Base-by-base conservation (phyloP, 768 basidiomycete genomes). In the Phylloporus arenicola region DNA sequence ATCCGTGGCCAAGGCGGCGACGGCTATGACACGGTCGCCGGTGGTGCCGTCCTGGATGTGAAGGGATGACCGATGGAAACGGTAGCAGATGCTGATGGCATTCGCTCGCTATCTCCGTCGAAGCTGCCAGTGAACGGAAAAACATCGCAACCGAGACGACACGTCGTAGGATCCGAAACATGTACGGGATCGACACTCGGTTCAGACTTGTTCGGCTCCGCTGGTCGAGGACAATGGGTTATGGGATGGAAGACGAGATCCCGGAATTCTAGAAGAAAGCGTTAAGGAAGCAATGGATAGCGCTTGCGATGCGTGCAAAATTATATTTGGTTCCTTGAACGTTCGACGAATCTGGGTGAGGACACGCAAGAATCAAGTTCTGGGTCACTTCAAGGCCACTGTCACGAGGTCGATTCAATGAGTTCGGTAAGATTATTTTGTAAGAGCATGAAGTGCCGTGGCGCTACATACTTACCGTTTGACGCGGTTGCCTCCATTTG, bases 111-210 rank as follows among this genome's bases (percentile, higher is more conserved):
- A 47, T 42, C 43, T 51, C 43, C 22, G 54, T 41, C 39, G 35
- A 30, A 24, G 29, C 7, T 44, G 17, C 24, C 25, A 16, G 34
- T 9, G 25, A 35, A 31, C 16, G 48, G n/a, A 22, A 44, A 35
- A 3, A 1, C 22, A 19, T 30, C 22, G 2, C 14, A 10, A 22
- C 27, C 16, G 5, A 1, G 14, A 41, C 30, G 22, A n/a, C 27
- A 9, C 19, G 33, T 20, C 29, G 19, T 17, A 13, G 11, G 41
- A 48, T 48, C 46, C 25, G 43, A 49, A 53, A 54, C 47, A 38
- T 22, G 44, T 22, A 25, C 41, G 24, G 20, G 27, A 34, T 42
- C 25, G 46, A 54, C 27, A 24, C 31, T 11, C 19, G 10, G n/a
- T 37, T 46, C 35, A 25, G 33, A 41, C 50, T 8, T 22, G n/a